These are phyloP conservation scores for Chalciporus piperatus DNA, from an alignment of 768 basidiomycete genomes.

Conservation along the genomic window DNA sequence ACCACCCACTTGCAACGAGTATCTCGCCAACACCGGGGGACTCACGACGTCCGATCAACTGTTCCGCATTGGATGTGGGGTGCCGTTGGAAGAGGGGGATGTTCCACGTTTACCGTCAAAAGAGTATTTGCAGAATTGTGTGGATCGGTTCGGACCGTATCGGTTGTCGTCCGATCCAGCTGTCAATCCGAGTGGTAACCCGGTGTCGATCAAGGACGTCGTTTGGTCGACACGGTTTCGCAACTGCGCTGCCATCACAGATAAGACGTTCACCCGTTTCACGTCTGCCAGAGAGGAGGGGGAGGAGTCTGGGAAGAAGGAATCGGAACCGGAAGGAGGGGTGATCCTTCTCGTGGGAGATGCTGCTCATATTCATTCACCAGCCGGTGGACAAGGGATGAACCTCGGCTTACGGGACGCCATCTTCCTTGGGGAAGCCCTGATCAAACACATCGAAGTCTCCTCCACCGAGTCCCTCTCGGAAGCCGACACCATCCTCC, in stretches of 20 bases:
- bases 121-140: slow-evolving; percentile 42
- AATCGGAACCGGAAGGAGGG: background rate
- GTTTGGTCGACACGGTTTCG: slow-evolving; percentile 47
- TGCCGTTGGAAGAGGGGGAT: slow-evolving; percentile 34
- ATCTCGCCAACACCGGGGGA: slow-evolving; percentile 8
- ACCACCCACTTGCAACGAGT: slow-evolving; percentile 26
- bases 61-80: slow-evolving; percentile 42
- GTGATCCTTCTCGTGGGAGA: slow-evolving; percentile 34
- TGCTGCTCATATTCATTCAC: slow-evolving; percentile 50
- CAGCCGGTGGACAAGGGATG: slow-evolving; percentile 54
- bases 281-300: background rate
- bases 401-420: slow-evolving; percentile 53
- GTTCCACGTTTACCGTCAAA: slow-evolving; percentile 37
- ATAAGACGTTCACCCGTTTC: slow-evolving; percentile 33
- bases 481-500: slow-evolving; percentile 31
- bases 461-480: background rate
- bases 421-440: slow-evolving; percentile 38
- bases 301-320: background rate
- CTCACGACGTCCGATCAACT: slow-evolving; percentile 12
- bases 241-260: slow-evolving; percentile 42
- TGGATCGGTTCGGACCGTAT: slow-evolving; percentile 38
- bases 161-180: slow-evolving; percentile 34
- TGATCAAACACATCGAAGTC: slow-evolving; percentile 33
- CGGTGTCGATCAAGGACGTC: slow-evolving; percentile 32
- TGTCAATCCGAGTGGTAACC: slow-evolving; percentile 24